Base-by-base conservation (phyloP, 768 basidiomycete genomes). In the Cystofilobasidium bisporidii region DNA sequence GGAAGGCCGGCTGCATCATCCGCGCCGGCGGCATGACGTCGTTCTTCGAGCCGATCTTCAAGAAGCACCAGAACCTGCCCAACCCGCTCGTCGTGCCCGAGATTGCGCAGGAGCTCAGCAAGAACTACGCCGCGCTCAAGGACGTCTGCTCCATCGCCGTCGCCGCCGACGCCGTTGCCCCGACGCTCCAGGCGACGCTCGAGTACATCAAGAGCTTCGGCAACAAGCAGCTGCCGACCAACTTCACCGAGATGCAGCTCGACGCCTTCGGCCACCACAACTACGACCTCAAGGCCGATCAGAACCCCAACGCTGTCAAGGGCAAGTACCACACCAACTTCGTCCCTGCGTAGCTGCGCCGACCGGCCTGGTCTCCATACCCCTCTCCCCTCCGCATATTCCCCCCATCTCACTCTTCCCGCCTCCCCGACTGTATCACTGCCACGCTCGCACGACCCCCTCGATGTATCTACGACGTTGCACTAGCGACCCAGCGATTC, bases 1-100 rank as follows among this genome's bases (percentile, higher is more conserved):
- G 76, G 76, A 61, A 74, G n/a, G 74, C 73, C 32, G 77, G 77
- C 36, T 77, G 75, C 65, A 77, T 77, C 66, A 76, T 77, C 57
- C 76, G 74, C 61, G 73, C 71, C 18, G 61, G 53, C 28, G 53
- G 53, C 67, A 72, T 33, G 67, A 72, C 67, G 69, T 74, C 70
- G 60, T 73, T 67, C 71, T 72, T 77, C n/a, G 53, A 73, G 65
- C 71, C 69, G 14, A 69, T 75, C 63, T 60, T 67, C 53, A 9
- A 64, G 26, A 61, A 63, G 24, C 43, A 66, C 47, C 47, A 70
- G 20, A 63, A 41, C 63, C 70, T 30, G 72, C 71, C 59, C 67
- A 71, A 76, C 43, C 69, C 74, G 11, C 65, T 74, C 53, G 59
- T 65, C n/a, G 69, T 72, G 30, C 73, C 75, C 22, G 73, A 74